Evolutionary conservation across 225 moss, liverwort and hornwort species (phyloP), one percentile per base, ranked within the genome.

Genomic region (Thuidium tamariscinum): DNA sequence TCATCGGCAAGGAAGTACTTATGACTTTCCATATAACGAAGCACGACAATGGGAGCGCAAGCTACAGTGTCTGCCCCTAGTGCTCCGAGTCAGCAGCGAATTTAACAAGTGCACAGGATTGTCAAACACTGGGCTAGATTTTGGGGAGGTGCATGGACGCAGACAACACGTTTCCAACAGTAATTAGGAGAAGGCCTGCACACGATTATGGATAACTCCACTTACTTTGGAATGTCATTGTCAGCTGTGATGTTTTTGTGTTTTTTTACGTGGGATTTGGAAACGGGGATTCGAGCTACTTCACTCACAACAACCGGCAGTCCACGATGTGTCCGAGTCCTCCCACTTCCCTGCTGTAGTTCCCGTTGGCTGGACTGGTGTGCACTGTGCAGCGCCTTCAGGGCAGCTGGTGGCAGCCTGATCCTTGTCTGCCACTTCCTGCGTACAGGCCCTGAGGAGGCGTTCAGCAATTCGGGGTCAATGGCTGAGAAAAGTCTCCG

Each of bases 361-460:
- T 86, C 52, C 82, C 86, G 66, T 85, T 77, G 82, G 75, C 63
- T 51, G 84, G 37, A 21, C 14, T 56, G 70, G 32, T 84, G 48
- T 27, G 18, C 66, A 55, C 26, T 84, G 48, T 27, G 18, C 66
- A 55, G 77, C 81, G 44, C 74, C 34, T 83, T 46, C 42, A 36
- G 69, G 69, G 80, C 84, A 57, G 54, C 61, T 87, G 87, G 37
- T 72, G 57, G 73, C 44, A 57, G 61, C 73, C 67, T 78, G 87
- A 66, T 79, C 71, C 70, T 86, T 89, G 91, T 86, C 91, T 89
- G 88, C 85, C 89, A 91, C 89, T 68, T 89, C 82, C 65, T 36
- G 36, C 82, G 44, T 80, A 30, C 78, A 67, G 63, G 51, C 66
- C 66, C 42, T 27, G 32, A 25, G n/a, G 26, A 74, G 48, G 39